Evolutionary conservation across 2,329 filamentous ascomycete genomes (phyloP), one percentile per base, ranked within the genome.

Genomic region (Xylariaceae sp.): DNA sequence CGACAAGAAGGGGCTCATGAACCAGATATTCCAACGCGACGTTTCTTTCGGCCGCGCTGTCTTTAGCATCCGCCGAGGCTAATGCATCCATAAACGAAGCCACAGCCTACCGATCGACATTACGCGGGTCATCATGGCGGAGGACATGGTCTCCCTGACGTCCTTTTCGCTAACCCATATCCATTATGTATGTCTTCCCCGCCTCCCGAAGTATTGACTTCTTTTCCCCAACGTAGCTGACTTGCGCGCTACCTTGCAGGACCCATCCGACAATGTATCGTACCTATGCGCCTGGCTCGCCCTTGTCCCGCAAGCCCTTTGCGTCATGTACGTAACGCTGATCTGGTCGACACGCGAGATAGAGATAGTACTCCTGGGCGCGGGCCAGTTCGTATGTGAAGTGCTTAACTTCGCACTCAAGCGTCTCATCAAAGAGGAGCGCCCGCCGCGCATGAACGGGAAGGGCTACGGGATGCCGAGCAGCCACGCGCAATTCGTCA

Each of bases 381-480:
- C 81, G 29, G 95, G 95, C 49, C 94, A 99, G 72, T 83, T 97
- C 72, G 85, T 80, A 49, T 97, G 92, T 75, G 95, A 99, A 71
- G 91, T 81, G 31, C 75, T 95, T 65, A 99, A 99, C 73, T 96
- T 95, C 71, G 74, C 79, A 3, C 77, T 99, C 47, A 99, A 99
- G 77, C 83, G 94, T 30, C 77, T 90, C 59, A 92, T 99, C 70
- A 94, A 92, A 68, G 90, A 97, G 72, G 89, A 96, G 71, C 82
- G 94, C 48, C 94, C 94, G 31, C 81, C 79, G 59, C 87, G 87
- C 83, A 86, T 77, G 79, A 85, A 91, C 67, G 91, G 90, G 53
- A 95, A 95, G 71, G 94, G 94, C 60, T 99, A 99, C 69, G 95
- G 94, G 64, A 99, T 99, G 95, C 94, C 94, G 51, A 80, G 76